These are phyloP conservation scores for Microthlaspi erraticum DNA, from an alignment of 345 rosid genomes.

Conservation along the genomic window DNA sequence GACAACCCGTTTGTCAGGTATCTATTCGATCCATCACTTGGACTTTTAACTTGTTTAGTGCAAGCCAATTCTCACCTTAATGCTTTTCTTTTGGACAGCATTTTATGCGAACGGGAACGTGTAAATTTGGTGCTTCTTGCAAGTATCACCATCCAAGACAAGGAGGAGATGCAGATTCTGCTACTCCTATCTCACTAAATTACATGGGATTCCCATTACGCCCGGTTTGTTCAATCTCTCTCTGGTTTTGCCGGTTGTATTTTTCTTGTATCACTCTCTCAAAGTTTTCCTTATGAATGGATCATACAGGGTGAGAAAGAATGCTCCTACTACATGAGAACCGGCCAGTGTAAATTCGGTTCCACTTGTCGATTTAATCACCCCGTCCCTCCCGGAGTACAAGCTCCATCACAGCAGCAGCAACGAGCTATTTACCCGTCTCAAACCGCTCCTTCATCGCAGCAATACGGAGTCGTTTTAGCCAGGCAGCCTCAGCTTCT, in stretches of 20 bases:
- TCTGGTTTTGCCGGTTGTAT: not conserved
- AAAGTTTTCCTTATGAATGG: slow-evolving; percentile 18
- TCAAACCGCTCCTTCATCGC: slow-evolving; percentile 62
- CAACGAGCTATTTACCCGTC: slow-evolving; percentile 66
- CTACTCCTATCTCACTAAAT: slow-evolving; percentile 58
- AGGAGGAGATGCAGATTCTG: slow-evolving; percentile 53
- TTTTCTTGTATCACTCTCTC: slow-evolving; percentile 12
- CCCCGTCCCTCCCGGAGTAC: slow-evolving; percentile 64
- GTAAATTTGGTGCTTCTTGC: slow-evolving; percentile 94
- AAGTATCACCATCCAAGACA: slow-evolving; percentile 92
- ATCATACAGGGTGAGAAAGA: slow-evolving; percentile 82
- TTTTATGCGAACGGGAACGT: slow-evolving; percentile 83
- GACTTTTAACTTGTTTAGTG: slow-evolving; percentile 5
- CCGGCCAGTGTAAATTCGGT: slow-evolving; percentile 91
- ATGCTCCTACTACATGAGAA: slow-evolving; percentile 86
- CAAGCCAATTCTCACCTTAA: slow-evolving; percentile 12
- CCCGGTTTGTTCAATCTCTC: slow-evolving; percentile 60
- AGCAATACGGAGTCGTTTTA: slow-evolving; percentile 72
- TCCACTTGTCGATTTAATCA: slow-evolving; percentile 87
- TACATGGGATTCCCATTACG: slow-evolving; percentile 83
- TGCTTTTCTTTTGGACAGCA: slow-evolving; percentile 57
- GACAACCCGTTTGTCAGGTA: slow-evolving; percentile 91
- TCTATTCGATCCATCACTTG: not conserved
- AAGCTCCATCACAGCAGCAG: slow-evolving; percentile 47
- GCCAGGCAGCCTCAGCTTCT: slow-evolving; percentile 69